Conservation (phyloP, 179 eudicot genomes). For the Patellifolia procumbens region DNA sequence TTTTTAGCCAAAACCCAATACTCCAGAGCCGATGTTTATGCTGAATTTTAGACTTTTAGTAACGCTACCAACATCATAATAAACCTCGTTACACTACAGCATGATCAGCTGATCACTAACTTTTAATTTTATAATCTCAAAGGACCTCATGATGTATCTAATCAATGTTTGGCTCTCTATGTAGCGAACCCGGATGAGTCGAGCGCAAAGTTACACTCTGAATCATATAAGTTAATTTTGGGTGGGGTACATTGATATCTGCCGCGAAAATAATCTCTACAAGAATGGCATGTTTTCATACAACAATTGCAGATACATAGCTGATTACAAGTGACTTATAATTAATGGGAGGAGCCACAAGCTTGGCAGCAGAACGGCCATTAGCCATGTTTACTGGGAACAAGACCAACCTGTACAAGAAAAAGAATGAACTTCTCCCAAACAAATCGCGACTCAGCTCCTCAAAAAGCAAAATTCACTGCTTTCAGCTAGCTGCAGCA, state of each 20-base stretch:
- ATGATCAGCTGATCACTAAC: too few species aligned
- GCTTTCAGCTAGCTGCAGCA: conserved; percentile 22
- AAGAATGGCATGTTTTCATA: conserved; percentile 29
- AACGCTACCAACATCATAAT: too few species aligned
- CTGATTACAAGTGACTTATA: conserved; percentile 25
- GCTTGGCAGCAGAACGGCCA: conserved; percentile 25
- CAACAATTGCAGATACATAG: conserved; percentile 25
- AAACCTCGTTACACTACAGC: too few species aligned
- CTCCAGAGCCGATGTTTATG: too few species aligned
- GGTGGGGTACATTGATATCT: conserved; percentile 3
- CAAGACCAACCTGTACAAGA: conserved; percentile 34
- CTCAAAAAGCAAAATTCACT: conserved; percentile 27
- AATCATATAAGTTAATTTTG: neutral
- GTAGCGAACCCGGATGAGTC: neutral
- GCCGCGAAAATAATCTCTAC: conserved; percentile 25
- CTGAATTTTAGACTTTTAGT: too few species aligned
- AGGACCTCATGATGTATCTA: neutral
- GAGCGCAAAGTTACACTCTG: neutral
- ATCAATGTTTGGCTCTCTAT: neutral
- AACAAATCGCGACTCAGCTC: conserved; percentile 20
- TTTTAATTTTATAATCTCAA: too few species aligned
- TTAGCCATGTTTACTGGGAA: conserved; percentile 25
- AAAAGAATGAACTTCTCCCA: neutral
- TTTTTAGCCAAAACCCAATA: too few species aligned
- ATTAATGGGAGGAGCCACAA: conserved; percentile 17